These are phyloP conservation scores for Xylaria longipes DNA, from an alignment of 495 filamentous ascomycete genomes.

Conservation along the genomic window DNA sequence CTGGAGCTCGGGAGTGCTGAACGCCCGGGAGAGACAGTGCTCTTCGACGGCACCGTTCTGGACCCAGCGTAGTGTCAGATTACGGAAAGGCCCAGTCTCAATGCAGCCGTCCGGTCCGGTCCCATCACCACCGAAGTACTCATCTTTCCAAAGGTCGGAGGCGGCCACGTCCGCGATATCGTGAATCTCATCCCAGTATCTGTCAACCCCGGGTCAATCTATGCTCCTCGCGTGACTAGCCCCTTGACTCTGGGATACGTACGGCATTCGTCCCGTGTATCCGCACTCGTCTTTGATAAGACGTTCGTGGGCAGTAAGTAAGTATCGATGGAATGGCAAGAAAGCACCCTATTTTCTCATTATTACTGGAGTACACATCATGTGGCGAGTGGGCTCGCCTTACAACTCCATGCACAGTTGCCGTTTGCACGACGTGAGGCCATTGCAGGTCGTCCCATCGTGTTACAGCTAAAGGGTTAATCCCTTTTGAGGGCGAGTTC, in stretches of 20 bases:
- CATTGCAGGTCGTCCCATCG: slow-evolving; percentile 55
- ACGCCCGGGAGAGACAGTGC: slow-evolving; percentile 46
- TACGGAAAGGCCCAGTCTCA: slow-evolving; percentile 50
- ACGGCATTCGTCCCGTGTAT: slow-evolving; percentile 54
- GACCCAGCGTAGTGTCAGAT: slow-evolving; percentile 45
- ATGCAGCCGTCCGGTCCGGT: slow-evolving; percentile 42
- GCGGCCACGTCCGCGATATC: slow-evolving; percentile 46
- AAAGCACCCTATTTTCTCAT: slow-evolving; percentile 36
- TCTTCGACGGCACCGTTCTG: slow-evolving; percentile 27
- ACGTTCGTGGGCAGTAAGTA: slow-evolving; percentile 51
- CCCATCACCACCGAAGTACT: slow-evolving; percentile 56
- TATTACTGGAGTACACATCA: background rate
- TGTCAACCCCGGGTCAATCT: slow-evolving; percentile 17
- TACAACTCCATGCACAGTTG: slow-evolving; percentile 43
- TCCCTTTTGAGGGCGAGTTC: slow-evolving; percentile 36
- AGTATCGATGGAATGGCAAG: slow-evolving; percentile 60
- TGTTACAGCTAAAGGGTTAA: slow-evolving; percentile 40
- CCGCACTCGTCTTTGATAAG: slow-evolving; percentile 51
- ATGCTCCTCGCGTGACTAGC: slow-evolving; percentile 12
- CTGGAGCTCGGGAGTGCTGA: slow-evolving; percentile 40
- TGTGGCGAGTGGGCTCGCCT: background rate
- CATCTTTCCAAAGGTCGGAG: slow-evolving; percentile 44
- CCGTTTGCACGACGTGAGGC: slow-evolving; percentile 41
- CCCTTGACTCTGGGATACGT: slow-evolving; percentile 34
- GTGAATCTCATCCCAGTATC: slow-evolving; percentile 54